Base-by-base conservation (phyloP, 2,329 filamentous ascomycete species). In the Hymenoscyphus linearis region DNA sequence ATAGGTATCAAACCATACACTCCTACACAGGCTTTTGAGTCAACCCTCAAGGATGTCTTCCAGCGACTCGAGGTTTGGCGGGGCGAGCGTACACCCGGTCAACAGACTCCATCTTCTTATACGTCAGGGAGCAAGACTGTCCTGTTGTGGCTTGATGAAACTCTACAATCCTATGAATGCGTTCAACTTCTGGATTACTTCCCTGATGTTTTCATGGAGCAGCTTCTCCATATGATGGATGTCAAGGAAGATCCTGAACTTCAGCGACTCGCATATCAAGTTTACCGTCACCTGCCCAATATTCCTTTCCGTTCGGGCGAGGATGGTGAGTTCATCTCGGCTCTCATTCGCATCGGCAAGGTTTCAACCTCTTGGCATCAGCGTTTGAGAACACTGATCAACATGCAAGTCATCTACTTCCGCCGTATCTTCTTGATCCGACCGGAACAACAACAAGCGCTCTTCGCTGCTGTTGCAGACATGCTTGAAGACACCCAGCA, bases 321-420 rank as follows among this genome's bases (percentile, higher is more conserved):
- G 74, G 91, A 96, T 68, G 85, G 85, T 3, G 84, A 85, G 0
- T 96, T 99, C 73, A 92, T 97, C 68, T 84, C 87, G 22, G 88
- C 90, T 0, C 83, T 99, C 52, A 92, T 98, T 68, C 86, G 88
- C 59, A 95, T 99, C 55, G 95, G 95, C 54, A 90, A 87, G 70
- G 88, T 85, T 7, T 90, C 93, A 0, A 78, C 85, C 2, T 95
- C 90, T 60, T 99, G 95, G 95, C 95, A 99, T 75, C 95, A 99
- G 77, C 89, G 95, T 54, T 82, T 99, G 44, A 86, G 96, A 27
- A 91, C 96, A 52, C 85, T 99, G 68, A 93, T 99, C 77, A 98
- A 98, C 76, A 97, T 99, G 81, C 96, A 99, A 72, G 93, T 98
- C 66, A 88, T 99, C 69, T 99, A 97, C 79, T 99, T 98, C 85